phyloP scores from a whole-genome alignment of 176 grass and related monocot genomes.

The Olyra latifolia region DNA sequence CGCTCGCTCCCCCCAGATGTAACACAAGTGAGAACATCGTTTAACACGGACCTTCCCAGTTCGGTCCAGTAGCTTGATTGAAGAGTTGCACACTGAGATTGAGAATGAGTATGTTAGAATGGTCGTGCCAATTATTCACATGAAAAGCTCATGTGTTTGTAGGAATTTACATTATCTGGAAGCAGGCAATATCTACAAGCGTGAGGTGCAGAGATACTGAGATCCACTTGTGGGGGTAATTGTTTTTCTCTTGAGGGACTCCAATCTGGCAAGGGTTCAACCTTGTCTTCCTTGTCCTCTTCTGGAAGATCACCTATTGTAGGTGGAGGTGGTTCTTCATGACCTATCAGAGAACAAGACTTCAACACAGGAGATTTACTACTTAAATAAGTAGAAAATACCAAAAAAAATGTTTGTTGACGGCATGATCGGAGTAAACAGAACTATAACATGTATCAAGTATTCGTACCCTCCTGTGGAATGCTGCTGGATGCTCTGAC shows the following conservation, averaged over 20 bases:
- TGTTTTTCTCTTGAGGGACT: slow-evolving; percentile 17
- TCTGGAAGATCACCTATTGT: too few species aligned
- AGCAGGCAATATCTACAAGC: slow-evolving; percentile 38
- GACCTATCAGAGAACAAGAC: slow-evolving; percentile 14
- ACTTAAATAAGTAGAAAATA: neutral
- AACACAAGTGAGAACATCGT: neutral
- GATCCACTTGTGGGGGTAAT: slow-evolving; percentile 32
- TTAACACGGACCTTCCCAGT: slow-evolving; percentile 40
- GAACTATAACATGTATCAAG: too few species aligned
- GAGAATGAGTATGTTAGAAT: slow-evolving; percentile 30
- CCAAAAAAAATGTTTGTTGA: neutral
- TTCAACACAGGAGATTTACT: neutral
- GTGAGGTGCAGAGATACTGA: neutral
- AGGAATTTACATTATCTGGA: slow-evolving; percentile 45
- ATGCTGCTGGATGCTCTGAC: too few species aligned
- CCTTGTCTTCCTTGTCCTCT: neutral
- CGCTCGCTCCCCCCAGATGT: slow-evolving; percentile 4
- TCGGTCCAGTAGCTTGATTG: slow-evolving; percentile 37
- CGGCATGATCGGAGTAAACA: too few species aligned
- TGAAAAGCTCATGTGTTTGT: slow-evolving; percentile 2
- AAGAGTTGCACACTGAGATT: slow-evolving; percentile 30
- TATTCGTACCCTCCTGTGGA: too few species aligned
- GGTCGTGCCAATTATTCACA: neutral
- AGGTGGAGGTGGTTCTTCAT: neutral
- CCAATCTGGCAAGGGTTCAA: slow-evolving; percentile 40